Evolutionary conservation across 305 asterid species (phyloP).

Genomic region (Rubia peregrina): DNA sequence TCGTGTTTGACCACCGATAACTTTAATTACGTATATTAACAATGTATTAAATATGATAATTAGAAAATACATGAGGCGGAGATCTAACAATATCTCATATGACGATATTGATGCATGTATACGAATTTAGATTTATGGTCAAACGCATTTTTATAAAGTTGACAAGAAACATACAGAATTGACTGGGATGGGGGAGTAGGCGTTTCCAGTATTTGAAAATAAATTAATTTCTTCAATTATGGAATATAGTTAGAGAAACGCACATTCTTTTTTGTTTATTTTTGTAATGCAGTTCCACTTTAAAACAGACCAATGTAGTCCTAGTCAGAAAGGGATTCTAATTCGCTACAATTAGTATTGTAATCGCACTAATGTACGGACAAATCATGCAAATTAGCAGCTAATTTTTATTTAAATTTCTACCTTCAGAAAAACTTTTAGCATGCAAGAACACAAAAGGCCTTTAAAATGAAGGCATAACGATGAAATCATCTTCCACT

Average conservation of each 20-base stretch:
- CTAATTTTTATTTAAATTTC: conserved; percentile 4
- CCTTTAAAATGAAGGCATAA: conserved; percentile 18
- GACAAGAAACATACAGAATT: no score
- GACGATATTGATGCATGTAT: no score
- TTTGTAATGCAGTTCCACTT: conserved; percentile 5
- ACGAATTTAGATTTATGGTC: no score
- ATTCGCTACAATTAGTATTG: neutral
- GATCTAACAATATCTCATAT: no score
- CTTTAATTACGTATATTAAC: no score
- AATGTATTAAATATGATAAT: no score
- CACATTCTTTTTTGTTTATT: neutral
- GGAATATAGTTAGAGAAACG: neutral
- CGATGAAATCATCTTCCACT: conserved; percentile 52
- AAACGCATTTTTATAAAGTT: no score
- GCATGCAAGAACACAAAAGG: conserved; percentile 16
- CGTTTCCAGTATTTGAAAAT: no score
- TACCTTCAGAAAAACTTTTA: conserved; percentile 4
- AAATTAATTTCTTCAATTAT: no score
- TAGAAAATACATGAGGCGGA: no score
- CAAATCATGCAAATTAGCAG: neutral
- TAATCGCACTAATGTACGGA: conserved; percentile 18
- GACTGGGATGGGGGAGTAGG: no score
- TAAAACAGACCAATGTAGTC: neutral
- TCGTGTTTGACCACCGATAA: no score
- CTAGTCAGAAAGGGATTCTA: conserved; percentile 13